Base-by-base conservation (phyloP, 148 eudicot species). In the Dysphania ambrosioides region DNA sequence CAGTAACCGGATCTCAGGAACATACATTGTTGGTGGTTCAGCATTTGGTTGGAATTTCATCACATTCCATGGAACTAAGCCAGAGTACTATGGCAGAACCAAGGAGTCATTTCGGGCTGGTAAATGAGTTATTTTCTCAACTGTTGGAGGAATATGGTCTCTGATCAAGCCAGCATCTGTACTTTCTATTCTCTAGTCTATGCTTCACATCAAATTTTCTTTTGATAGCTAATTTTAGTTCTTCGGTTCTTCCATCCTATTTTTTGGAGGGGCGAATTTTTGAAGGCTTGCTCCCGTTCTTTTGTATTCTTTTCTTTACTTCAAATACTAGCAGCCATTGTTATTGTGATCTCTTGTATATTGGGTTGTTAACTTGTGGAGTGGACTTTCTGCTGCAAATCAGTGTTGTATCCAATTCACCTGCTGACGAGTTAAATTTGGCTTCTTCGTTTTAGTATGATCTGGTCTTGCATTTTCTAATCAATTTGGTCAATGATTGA, bases 31-130 rank as follows among this genome's bases (percentile, higher is more conserved):
- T 72, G 99, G 99, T 53, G 96, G 96, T 21, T 95, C 99, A 2
- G 94, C 97, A 44, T 84, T 88, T 47, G 99, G 99, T 57, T 95
- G 99, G 99, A 95, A 95, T 80, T 95, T 95, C 78, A 65, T 90
- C 72, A 90, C 88, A 13, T 95, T 77, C 60, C 80, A 80, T 6
- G 80, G 90, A 61, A 83, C 67, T 62, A 78, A 85, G 80, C 68
- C 87, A 0, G 85, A 77, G 75, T 95, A 92, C 71, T 95, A 92
- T 79, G 99, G 99, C 53, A 84, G 90, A 85, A 90, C 91, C 23
- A 95, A 89, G 80, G 99, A 92, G 85, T 78, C 82, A 58, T 95
- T 90, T 80, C 85, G 92, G 67, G 82, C 92, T 63, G 81, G 77
- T 30, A 82, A 87, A 53, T 77, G 76, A 80, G 18, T 59, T 53